Percentiles rank a stretch among this genome's conserved stretches.
These are phyloP conservation scores for Elaeis guineensis DNA, from an alignment of 176 grass and related monocot species.

Conservation along the genomic window DNA sequence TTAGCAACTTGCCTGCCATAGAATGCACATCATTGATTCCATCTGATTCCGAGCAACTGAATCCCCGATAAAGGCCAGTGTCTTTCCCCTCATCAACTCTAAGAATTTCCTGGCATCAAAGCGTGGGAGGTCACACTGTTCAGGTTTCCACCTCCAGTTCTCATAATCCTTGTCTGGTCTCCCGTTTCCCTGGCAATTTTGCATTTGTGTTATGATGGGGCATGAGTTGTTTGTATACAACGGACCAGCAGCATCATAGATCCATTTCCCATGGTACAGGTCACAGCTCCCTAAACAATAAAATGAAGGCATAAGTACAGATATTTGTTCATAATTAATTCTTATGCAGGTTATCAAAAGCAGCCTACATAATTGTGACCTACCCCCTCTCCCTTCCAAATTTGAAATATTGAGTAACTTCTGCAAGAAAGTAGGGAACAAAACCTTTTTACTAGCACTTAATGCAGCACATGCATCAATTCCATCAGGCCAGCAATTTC, in stretches of 20 bases:
- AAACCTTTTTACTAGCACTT: too few relatives aligned
- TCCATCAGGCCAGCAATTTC: too few relatives aligned
- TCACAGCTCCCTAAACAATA: constrained; percentile 50
- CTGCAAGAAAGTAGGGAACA: too few relatives aligned
- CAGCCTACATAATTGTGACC: too few relatives aligned
- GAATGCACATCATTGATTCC: constrained; percentile 86
- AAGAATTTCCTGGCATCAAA: constrained; percentile 77
- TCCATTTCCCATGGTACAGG: constrained; percentile 71
- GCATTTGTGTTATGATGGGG: constrained; percentile 80
- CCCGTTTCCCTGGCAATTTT: constrained; percentile 92
- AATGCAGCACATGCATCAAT: too few relatives aligned
- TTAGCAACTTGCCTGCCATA: constrained; percentile 66
- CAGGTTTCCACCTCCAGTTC: constrained; percentile 87
- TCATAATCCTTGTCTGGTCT: constrained; percentile 80
- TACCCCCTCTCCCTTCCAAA: too few relatives aligned
- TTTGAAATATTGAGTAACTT: too few relatives aligned
- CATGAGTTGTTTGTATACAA: constrained; percentile 90
- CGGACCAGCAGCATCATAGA: constrained; percentile 49
- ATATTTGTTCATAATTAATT: too few relatives aligned
- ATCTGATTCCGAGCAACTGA: constrained; percentile 94
- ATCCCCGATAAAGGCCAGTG: constrained; percentile 81
- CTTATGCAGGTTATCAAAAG: too few relatives aligned
- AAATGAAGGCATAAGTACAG: background rate
- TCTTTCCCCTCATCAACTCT: constrained; percentile 88
- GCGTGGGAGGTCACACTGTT: constrained; percentile 54